Base-by-base conservation (phyloP, 2,329 filamentous ascomycete species). In the Leptosphaerulina australis region DNA sequence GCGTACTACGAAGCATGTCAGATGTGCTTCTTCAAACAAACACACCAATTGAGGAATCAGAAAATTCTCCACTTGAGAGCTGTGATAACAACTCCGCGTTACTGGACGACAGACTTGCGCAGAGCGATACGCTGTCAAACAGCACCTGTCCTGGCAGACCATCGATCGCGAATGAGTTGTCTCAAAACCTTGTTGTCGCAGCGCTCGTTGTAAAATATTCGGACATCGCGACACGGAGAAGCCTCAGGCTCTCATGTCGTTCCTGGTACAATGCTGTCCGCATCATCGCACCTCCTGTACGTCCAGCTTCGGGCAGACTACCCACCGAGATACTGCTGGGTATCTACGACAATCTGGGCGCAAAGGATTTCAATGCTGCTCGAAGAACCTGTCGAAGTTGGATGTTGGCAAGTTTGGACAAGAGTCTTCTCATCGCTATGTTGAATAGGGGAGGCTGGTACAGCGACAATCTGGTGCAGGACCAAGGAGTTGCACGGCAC, bases 361-460 rank as follows among this genome's bases (percentile, higher is more conserved):
- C 80, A 0, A 67, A 69, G 18, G 77, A 81, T 58, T 88, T 86
- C 64, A 81, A 88, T 59, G 76, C 81, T 44, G 83, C 84, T 12
- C 78, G 85, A 14, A 80, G 82, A 54, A 79, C 79, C 14, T 88
- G 84, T 61, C 78, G 79, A 35, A 68, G 71, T 26, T 88, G 83
- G 85, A 83, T 86, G 73, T 68, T 77, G 28, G 78, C 77, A 17
- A 82, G 83, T 39, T 66, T 87, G n/a, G 73, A 84, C 39, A 68
- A 70, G 31, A 69, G 60, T 2, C 58, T 88, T 2, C 70, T 87
- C 9, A 67, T 71, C 20, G 61, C 60, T 2, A 85, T 86, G 81
- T 62, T 87, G 34, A 77, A 75, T 57, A 73, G 79, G 50, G 81
- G 80, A 28, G 83, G 83, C 3, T 84, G 82, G 79, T 5, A 20